Evolutionary conservation across 2,329 filamentous ascomycete genomes (phyloP), one percentile per base, ranked within the genome.

Genomic region (Fusarium setosum): DNA sequence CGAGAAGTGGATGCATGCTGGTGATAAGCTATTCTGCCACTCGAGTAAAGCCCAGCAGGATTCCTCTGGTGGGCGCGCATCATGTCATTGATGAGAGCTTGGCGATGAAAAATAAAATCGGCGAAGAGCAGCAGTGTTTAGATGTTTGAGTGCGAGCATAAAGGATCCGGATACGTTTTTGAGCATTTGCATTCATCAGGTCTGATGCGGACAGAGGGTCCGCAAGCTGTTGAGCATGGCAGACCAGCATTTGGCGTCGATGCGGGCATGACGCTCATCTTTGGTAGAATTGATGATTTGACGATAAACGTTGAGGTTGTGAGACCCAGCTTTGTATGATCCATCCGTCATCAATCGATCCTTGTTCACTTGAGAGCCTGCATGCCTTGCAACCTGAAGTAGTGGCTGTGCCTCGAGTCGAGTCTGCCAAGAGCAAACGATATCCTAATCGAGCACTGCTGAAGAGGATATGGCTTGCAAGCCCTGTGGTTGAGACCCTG

Each of bases 1-100:
- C n/a, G 62, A 70, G 35, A 51, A 56, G 34, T 72, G 70, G 70
- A 70, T 51, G 38, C 50, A 65, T 35, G 70, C 70, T 20, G 70
- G 70, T 10, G 70, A 72, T 20, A 71, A 44, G 32, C 55, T 70
- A 23, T 71, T 72, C 49, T 58, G 59, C 31, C 52, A 59, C 21
- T 57, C 70, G 42, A 54, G 44, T 13, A 68, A 56, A 42, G 55
- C 29, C 12, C 53, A 59, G 44, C 50, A 57, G 61, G 56, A 61
- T 11, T 41, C 20, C 15, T 24, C 20, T n/a, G 26, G 17, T 34
- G 11, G 42, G 21, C 21, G 49, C 17, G 23, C 26, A 20, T 24
- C 12, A 48, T 34, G 21, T 44, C 20, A n/a, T 31, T 29, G 26
- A 24, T 40, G 34, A 41, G 24, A 29, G 24, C 18, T 40, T 26